Evolutionary conservation across 208 protist genomes (phyloP).

Genomic region (Pavlovales sp.): DNA sequence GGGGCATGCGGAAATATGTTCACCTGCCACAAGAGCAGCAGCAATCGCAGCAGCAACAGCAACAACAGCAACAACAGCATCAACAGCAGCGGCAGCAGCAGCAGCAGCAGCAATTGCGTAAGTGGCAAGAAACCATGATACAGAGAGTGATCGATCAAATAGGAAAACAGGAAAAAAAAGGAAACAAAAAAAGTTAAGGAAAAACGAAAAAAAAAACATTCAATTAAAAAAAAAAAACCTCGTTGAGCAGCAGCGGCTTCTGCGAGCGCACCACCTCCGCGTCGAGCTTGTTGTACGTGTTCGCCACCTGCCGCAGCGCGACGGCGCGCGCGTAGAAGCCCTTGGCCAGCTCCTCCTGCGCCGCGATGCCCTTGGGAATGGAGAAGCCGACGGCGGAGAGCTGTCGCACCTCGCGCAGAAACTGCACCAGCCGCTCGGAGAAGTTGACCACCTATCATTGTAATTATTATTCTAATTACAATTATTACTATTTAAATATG

Average conservation of each 20-base stretch:
- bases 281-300: constrained; percentile 73
- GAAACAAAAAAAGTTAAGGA: no score
- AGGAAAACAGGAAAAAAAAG: no score
- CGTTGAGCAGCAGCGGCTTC: constrained; percentile 66
- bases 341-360: constrained; percentile 50
- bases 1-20: no score
- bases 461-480: no score
- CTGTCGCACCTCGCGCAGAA: constrained; percentile 64
- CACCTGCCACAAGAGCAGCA: no score
- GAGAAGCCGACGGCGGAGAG: constrained; percentile 61
- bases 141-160: no score
- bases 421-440: constrained; percentile 59
- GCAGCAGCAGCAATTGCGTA: background rate
- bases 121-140: no score
- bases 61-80: no score
- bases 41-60: no score
- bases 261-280: constrained; percentile 67
- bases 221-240: constrained; percentile 35
- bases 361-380: constrained; percentile 49
- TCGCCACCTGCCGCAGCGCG: constrained; percentile 68
- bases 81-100: no score
- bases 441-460: constrained; percentile 61
- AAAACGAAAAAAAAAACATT: constrained; percentile 18
- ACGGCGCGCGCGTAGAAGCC: constrained; percentile 64
- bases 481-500: background rate